Evolutionary conservation across 2,329 filamentous ascomycete species (phyloP), one percentile per base, ranked within the genome.

Genomic region (Chaetomiaceae sp.): DNA sequence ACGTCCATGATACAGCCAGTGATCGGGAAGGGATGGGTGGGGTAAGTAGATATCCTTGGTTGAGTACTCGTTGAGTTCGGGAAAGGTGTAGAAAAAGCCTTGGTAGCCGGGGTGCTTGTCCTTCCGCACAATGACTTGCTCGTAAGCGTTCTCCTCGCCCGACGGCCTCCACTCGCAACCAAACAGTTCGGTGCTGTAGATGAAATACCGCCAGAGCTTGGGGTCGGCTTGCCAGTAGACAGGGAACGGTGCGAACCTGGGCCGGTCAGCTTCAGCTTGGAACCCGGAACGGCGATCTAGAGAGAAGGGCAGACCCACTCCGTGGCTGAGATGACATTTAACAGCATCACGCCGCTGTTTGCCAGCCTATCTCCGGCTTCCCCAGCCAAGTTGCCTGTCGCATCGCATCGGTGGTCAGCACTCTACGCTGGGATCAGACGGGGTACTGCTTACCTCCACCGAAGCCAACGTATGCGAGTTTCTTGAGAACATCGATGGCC

Each of bases 11-110:
- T 62, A 61, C 19, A 59, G 47, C 64, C 64, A 73, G 48, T 66
- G 58, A 33, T 68, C 51, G 0, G 62, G 60, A 3, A 65, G 43
- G 0, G 62, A 64, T 0, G 69, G 68, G 40, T 73, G 68, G 10
- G 54, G 60, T 29, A 38, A 56, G 55, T 65, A 74, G 14, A 76
- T 51, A 43, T 76, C 74, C 32, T 67, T 68, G 6, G 68, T 72
- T 7, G 64, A 60, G 53, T 63, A 73, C 50, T 73, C 67, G 3
- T 65, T 44, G 2, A 62, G 35, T 0, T 68, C 59, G 0, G 69
- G 70, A 38, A 69, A 71, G 2, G 68, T 65, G 29, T 60, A 57
- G 47, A 74, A 74, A 14, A 69, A 51, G 3, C 62, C 60, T 39
- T 69, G 63, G 41, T 56, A 45, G 1, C 63, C 62, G 0, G 67